Conservation (phyloP, 495 filamentous ascomycete species). For the Massariosphaeria phaeospora region DNA sequence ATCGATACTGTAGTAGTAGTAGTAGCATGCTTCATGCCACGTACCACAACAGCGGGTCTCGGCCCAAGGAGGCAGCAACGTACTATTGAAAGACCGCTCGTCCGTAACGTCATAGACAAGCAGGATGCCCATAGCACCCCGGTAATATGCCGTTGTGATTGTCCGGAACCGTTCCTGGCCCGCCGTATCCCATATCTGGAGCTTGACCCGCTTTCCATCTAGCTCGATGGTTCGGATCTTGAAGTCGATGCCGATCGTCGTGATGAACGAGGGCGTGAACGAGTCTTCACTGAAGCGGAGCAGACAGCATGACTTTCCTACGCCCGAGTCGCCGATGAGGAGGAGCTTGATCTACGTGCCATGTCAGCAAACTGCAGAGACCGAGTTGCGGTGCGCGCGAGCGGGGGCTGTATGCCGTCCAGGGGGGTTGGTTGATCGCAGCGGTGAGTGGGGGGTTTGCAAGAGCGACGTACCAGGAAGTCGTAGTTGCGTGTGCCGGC, state of each 20-base stretch:
- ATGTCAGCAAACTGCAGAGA: constrained; percentile 2
- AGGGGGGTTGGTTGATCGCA: background rate
- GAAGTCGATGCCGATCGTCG: constrained; percentile 99
- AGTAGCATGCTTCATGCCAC: too few relatives aligned
- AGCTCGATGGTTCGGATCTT: constrained; percentile 99
- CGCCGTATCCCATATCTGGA: constrained; percentile 99
- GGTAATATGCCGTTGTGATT: constrained; percentile 97
- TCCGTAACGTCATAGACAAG: constrained; percentile 98
- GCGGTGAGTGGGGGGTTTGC: background rate
- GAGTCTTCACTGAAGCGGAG: constrained; percentile 98
- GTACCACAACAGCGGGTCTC: too few relatives aligned
- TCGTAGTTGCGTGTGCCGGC: constrained; percentile 97
- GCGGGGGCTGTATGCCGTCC: background rate
- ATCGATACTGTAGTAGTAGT: too few relatives aligned
- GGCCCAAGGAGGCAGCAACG: constrained; percentile 40
- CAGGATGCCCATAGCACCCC: constrained; percentile 96
- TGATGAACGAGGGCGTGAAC: constrained; percentile 98
- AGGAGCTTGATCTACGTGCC: constrained; percentile 85
- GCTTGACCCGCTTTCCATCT: constrained; percentile 94
- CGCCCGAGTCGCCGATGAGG: constrained; percentile 95
- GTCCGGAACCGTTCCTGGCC: constrained; percentile 97
- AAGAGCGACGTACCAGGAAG: constrained; percentile 68
- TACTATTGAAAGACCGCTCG: constrained; percentile 95
- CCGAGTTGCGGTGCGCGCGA: background rate
- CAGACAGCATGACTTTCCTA: constrained; percentile 97